phyloP scores from a whole-genome alignment of 306 rosid species.

The Dryas drummondii region DNA sequence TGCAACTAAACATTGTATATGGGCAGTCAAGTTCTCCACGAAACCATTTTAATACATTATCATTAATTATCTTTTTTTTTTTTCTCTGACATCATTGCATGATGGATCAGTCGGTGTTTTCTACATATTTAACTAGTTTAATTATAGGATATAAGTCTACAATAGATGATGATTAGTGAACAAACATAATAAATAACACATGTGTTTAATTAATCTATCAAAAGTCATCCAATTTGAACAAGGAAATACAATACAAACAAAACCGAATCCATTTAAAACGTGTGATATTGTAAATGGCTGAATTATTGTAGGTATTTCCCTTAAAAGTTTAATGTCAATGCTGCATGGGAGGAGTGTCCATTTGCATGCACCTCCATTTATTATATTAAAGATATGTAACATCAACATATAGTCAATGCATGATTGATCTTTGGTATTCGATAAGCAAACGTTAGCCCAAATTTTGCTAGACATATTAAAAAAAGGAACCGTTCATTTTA shows the following conservation, averaged over 20 bases:
- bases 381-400: background rate
- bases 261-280: slow-evolving; percentile 2
- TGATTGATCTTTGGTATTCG: background rate
- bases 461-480: too few relatives aligned
- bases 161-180: background rate
- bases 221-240: background rate
- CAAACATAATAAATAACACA: background rate
- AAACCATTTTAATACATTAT: background rate
- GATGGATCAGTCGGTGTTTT: background rate
- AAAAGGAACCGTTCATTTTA: too few relatives aligned
- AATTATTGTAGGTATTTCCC: background rate
- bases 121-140: background rate
- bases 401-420: background rate
- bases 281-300: background rate
- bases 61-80: background rate
- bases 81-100: background rate
- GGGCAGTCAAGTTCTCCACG: background rate
- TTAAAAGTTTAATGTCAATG: background rate
- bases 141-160: background rate
- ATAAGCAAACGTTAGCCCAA: background rate
- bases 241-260: background rate
- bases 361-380: slow-evolving; percentile 12
- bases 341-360: background rate
- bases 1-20: background rate
- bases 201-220: background rate